A percentile compares a stretch with the other conserved stretches of the same genome.
These are phyloP conservation scores for Populus davidiana DNA, from an alignment of 345 rosid genomes.

Conservation along the genomic window DNA sequence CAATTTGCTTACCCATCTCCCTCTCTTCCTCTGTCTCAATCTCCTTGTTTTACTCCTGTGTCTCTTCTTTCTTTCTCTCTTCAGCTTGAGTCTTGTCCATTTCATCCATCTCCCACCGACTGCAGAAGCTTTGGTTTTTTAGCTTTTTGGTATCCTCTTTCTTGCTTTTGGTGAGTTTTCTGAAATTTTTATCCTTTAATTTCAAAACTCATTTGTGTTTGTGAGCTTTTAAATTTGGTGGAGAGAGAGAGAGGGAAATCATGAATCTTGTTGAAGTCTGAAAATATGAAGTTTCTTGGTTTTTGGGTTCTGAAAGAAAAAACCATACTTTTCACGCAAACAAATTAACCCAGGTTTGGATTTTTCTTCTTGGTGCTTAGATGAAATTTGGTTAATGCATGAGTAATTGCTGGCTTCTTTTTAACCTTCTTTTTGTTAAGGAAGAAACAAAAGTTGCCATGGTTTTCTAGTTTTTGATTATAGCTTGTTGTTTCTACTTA, in stretches of 20 bases:
- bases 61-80: neutral
- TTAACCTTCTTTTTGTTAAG: conserved; percentile 27
- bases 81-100: conserved; percentile 31
- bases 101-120: conserved; percentile 32
- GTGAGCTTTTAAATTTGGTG: conserved; percentile 31
- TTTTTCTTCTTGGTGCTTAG: conserved; percentile 27
- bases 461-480: conserved; percentile 31
- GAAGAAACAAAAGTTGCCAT: conserved; percentile 19
- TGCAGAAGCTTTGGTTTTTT: conserved; percentile 35
- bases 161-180: conserved; percentile 29
- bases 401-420: conserved; percentile 26
- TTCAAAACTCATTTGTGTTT: conserved; percentile 34
- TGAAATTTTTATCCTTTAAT: conserved; percentile 25
- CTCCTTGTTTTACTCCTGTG: conserved; percentile 22
- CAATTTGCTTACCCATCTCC: conserved; percentile 21
- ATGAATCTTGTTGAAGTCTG: conserved; percentile 13
- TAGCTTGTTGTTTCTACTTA: neutral
- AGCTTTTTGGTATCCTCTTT: conserved; percentile 37
- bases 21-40: conserved; percentile 18
- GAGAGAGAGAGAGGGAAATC: conserved; percentile 14
- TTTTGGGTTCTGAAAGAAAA: conserved; percentile 42
- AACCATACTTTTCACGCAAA: conserved; percentile 53
- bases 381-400: conserved; percentile 22
- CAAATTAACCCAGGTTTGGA: conserved; percentile 21
- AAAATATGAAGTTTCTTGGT: conserved; percentile 55